Evolutionary conservation across 371 early-diverging fungal genomes (phyloP).

Genomic region (Chytridiales sp.): DNA sequence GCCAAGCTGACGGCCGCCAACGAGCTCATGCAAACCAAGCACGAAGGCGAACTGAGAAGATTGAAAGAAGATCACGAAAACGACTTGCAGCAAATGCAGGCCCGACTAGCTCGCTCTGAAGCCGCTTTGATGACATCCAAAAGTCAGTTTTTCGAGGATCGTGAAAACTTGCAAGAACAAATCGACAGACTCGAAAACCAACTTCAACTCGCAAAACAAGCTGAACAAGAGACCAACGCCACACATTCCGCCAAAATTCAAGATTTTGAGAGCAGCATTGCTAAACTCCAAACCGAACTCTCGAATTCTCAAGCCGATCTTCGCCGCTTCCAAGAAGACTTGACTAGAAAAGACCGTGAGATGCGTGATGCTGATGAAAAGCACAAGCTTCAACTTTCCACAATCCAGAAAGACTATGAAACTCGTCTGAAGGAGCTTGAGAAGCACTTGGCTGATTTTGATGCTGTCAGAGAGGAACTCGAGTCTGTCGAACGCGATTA

Average conservation of each 20-base stretch:
- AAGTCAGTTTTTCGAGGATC: conserved; percentile 37
- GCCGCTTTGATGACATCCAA: conserved; percentile 29
- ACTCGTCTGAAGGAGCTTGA: conserved; percentile 16
- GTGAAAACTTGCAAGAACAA: conserved; percentile 38
- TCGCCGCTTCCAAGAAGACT: conserved; percentile 7
- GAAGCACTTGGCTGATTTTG: conserved; percentile 20
- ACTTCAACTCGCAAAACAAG: conserved; percentile 22
- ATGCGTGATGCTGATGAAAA: conserved; percentile 14
- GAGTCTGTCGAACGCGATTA: conserved; percentile 32
- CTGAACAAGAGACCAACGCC: conserved; percentile 6
- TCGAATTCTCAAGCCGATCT: conserved; percentile 4
- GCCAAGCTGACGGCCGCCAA: conserved; percentile 5
- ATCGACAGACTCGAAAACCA: conserved; percentile 33
- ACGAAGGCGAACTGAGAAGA: conserved; percentile 15
- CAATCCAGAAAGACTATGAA: conserved; percentile 17
- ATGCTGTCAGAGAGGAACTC: conserved; percentile 24
- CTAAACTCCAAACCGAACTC: conserved; percentile 16
- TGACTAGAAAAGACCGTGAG: conserved; percentile 20
- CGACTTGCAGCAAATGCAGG: conserved; percentile 17
- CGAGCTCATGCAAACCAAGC: conserved; percentile 5
- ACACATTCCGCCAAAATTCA: conserved; percentile 10
- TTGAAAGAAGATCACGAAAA: conserved; percentile 22
- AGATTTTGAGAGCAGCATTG: conserved; percentile 26
- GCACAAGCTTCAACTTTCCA: conserved; percentile 15
- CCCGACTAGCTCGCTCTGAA: conserved; percentile 29